Conservation (phyloP, 2,329 filamentous ascomycete genomes). For the Stagonosporopsis chrysanthemi region DNA sequence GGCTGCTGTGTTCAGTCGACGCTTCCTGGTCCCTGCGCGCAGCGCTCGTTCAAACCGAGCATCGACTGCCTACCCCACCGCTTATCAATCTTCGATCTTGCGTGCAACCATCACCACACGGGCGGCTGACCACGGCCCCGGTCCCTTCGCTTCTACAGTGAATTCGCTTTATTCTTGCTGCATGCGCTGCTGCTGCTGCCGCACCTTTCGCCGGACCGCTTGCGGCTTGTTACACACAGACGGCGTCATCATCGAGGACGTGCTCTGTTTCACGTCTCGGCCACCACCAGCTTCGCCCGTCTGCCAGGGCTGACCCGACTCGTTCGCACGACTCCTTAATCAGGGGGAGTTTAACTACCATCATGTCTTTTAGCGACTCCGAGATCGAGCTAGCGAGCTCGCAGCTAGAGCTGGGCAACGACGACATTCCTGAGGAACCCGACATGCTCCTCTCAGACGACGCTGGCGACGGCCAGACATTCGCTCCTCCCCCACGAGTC, state of each 20-base stretch:
- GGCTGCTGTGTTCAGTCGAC: too few species aligned
- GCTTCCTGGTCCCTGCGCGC: constrained; percentile 23
- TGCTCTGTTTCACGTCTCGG: constrained; percentile 42
- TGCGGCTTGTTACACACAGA: constrained; percentile 31
- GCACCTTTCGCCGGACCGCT: constrained; percentile 23
- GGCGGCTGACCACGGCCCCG: constrained; percentile 17
- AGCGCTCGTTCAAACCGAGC: constrained; percentile 15
- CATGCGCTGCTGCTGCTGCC: constrained; percentile 21
- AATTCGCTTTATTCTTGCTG: constrained; percentile 25
- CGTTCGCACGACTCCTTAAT: constrained; percentile 29
- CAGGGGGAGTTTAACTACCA: constrained; percentile 15
- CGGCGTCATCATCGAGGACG: constrained; percentile 32
- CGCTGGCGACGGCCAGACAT: constrained; percentile 51
- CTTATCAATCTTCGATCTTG: constrained; percentile 20
- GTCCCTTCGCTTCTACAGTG: constrained; percentile 32
- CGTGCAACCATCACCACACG: constrained; percentile 2
- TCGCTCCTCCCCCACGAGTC: constrained; percentile 76
- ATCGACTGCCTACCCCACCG: constrained; percentile 14
- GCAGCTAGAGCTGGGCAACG: constrained; percentile 40
- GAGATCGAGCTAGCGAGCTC: constrained; percentile 43
- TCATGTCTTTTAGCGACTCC: constrained; percentile 45
- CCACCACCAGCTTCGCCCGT: constrained; percentile 22
- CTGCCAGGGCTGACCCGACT: constrained; percentile 26
- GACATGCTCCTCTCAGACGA: constrained; percentile 52
- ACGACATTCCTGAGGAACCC: constrained; percentile 53